Base-by-base conservation (phyloP, 306 rosid species). In the Malus orientalis region DNA sequence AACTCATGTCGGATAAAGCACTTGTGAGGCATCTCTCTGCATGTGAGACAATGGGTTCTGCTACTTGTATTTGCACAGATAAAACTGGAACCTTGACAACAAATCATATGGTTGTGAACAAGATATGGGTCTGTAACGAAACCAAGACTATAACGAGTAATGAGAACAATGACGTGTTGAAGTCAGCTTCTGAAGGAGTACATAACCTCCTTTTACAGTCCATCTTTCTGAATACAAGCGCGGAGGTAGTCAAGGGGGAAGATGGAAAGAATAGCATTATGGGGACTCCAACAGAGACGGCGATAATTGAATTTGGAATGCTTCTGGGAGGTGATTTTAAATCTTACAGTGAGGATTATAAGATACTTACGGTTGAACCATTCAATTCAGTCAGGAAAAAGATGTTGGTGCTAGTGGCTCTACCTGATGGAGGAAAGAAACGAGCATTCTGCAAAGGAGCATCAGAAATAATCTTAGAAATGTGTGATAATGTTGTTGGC, bases 21-120 rank as follows among this genome's bases (percentile, higher is more conserved):
- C 90, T 95, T 1, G 97, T 95, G 11, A 88, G 98, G 70, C 97
- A 92, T 78, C 93, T 95, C 14, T 88, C 98, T 29, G 93, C 98
- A 13, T 92, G 97, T 23, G 98, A 95, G 81, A 92, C 98, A 2
- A 92, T 95, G 97, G 97, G 98, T 9, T 95, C 97, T 7, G 96
- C 93, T 67, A 81, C 79, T 58, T 84, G 90, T 64, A 95, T 95
- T 79, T 95, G 98, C 82, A 92, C 97, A 1, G 98, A 95, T 63
- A 95, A 95, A 81, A 92, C 96, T 0, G 97, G 97, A 22, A 95
- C 99, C 19, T 83, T 95, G 83, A 92, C 97, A 2, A 95, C 96
- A 67, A 92, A 95, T 81, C 97, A 95, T 69, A 95, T 92, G 97
- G 93, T 87, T 29, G 99, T 92, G 1, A 85, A 84, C 30, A 90